Evolutionary conservation across 805 yeast genomes (phyloP), one percentile per base, ranked within the genome.

Genomic region (Schizosaccharomyces cryophilus): DNA sequence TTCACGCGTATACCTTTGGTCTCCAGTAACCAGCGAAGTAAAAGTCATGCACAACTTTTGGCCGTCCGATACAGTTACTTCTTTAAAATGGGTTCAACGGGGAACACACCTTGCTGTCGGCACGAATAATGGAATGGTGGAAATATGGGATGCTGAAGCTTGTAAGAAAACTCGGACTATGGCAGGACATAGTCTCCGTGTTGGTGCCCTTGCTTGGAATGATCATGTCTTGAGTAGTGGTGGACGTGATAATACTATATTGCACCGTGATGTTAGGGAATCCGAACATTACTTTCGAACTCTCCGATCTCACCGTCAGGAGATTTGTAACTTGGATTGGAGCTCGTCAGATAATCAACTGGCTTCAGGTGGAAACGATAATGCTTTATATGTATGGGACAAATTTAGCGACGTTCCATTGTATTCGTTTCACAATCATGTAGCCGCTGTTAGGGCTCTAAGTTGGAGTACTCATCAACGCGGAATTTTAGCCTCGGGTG

Each of bases 401-500:
- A 95, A 93, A 0, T 70, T 81, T 58, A 78, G 78, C 61, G 73
- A 71, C 5, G 69, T 77, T 3, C 96, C 98, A 1, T 70, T 87
- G 31, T 79, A 82, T 67, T 82, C 77, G 63, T 84, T 88, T 66
- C 75, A 77, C 1, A 95, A 87, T 64, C 97, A 93, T 70, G 80
- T 79, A 19, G 96, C 97, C 0, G 98, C 98, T 0, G 95, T 93
- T 1, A 93, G 93, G 72, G 98, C 96, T 0, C 78, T 93, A 61
- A 85, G 95, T 1, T 93, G 98, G 98, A 85, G 95, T 0, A 97
- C 98, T 2, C 97, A 93, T 69, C 95, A 87, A 69, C 75, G 96
- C 61, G 96, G 97, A 0, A 77, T 89, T 2, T 71, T 93, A 61
- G 97, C 97, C 0, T 80, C 93, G 1, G 98, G 98, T 17, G 98